Base-by-base conservation (phyloP, 257 asterid genomes). In the Ajuga chamaepitys region DNA sequence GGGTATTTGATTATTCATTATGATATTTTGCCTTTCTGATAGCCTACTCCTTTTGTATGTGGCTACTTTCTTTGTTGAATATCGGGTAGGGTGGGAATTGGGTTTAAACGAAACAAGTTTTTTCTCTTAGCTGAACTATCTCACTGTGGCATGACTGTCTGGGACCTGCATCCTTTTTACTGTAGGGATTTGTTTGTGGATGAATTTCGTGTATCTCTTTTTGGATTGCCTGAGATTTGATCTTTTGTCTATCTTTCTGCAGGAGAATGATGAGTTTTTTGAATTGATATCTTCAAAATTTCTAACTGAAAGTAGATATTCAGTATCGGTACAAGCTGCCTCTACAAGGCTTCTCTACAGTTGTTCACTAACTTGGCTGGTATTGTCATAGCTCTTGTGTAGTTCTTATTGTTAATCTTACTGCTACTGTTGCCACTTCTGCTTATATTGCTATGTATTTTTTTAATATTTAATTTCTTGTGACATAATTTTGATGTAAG, bases 191-290 rank as follows among this genome's bases (percentile, higher is more conserved):
- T 75, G 9, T 72, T 13, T 66, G 38, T 18, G 20, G 67, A 17
- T 28, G 46, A 51, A 16, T 66, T 47, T 55, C 13, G 9, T 7
- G 34, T 1, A 37, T 10, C 65, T 28, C 62, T 28, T 8, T 46
- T 56, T 5, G 30, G 32, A 28, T 48, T 41, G 12, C 59, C 21
- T 53, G 47, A 16, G 25, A 58, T 7, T 54, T 77, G 65, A 71
- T 40, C 52, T 64, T 18, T 35, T 16, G 44, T 10, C 25, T 70
- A 62, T 72, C 51, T 69, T 61, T 75, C 57, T 82, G 77, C 95
- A 94, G 99, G 99, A 94, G 66, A 90, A 90, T 47, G 96, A 90
- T 57, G 97, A 94, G 67, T 94, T 88, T 55, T 94, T 90, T 53
- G 97, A 90, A 17, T 68, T 90, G 84, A 70, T 94, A 76, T 83